phyloP scores from a whole-genome alignment of 805 yeast genomes.

The Cyberlindnera saturnus region DNA sequence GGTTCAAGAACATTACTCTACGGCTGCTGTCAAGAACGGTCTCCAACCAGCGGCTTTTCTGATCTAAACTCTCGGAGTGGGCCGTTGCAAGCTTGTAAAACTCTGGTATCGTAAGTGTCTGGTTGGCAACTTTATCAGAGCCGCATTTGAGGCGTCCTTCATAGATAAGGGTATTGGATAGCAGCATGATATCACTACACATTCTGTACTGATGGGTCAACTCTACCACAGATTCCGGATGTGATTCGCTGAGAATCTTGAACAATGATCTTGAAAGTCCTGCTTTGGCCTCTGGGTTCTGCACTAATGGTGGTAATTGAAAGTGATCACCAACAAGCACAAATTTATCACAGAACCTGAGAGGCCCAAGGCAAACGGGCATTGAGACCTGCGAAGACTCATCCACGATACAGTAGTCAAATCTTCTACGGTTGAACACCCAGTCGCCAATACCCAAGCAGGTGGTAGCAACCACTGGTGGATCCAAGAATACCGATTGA shows the following conservation, averaged over 20 bases:
- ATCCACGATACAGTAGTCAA: conserved; percentile 92
- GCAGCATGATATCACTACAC: conserved; percentile 81
- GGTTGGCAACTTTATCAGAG: conserved; percentile 52
- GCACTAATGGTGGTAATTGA: conserved; percentile 87
- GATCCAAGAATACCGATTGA: conserved; percentile 39
- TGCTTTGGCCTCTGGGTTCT: conserved; percentile 54
- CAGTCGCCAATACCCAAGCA: conserved; percentile 71
- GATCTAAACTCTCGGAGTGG: conserved; percentile 1
- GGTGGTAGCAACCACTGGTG: conserved; percentile 83
- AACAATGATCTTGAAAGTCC: conserved; percentile 72
- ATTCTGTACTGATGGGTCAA: conserved; percentile 84
- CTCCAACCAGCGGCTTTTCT: conserved; percentile 46
- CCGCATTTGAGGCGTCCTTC: conserved; percentile 77
- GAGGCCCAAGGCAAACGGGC: conserved; percentile 88
- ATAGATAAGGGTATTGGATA: conserved; percentile 78
- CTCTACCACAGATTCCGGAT: conserved; percentile 72
- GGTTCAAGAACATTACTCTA: conserved; percentile 73
- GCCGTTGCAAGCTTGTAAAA: conserved; percentile 7
- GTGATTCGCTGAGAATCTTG: conserved; percentile 60
- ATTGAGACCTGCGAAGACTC: conserved; percentile 95
- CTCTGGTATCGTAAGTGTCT: conserved; percentile 44
- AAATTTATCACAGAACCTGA: conserved; percentile 70
- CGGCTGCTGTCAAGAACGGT: conserved; percentile 46
- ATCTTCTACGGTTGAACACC: conserved; percentile 48
- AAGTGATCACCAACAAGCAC: conserved; percentile 94